phyloP scores from a whole-genome alignment of 495 filamentous ascomycete genomes.

The Stereocaulon alpinum region DNA sequence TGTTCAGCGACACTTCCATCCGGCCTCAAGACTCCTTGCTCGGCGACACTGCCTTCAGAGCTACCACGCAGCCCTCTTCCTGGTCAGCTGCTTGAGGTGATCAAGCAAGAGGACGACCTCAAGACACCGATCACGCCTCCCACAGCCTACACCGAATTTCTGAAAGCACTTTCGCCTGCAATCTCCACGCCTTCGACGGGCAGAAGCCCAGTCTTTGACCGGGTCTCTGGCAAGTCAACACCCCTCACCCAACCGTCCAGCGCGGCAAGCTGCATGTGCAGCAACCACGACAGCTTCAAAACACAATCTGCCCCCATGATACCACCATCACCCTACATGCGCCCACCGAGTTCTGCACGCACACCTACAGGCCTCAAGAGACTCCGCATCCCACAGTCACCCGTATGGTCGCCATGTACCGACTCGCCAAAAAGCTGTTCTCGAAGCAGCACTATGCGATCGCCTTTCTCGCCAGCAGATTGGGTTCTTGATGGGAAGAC shows the following conservation, averaged over 20 bases:
- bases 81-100: conserved; percentile 32
- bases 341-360: conserved; percentile 24
- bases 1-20: conserved; percentile 71
- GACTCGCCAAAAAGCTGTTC: conserved; percentile 23
- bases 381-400: conserved; percentile 35
- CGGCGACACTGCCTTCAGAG: conserved; percentile 69
- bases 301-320: conserved; percentile 26
- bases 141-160: conserved; percentile 81
- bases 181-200: conserved; percentile 36
- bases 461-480: conserved; percentile 26
- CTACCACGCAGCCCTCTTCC: conserved; percentile 37
- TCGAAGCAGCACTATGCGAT: conserved; percentile 25
- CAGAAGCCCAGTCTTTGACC: conserved; percentile 31
- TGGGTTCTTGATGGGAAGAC: conserved; percentile 26
- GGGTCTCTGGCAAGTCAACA: conserved; percentile 25
- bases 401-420: conserved; percentile 20
- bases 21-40: conserved; percentile 63
- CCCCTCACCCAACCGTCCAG: conserved; percentile 34
- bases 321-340: conserved; percentile 30
- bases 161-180: conserved; percentile 66
- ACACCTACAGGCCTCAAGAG: conserved; percentile 27
- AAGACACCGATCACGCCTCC: conserved; percentile 92
- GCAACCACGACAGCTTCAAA: conserved; percentile 18
- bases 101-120: conserved; percentile 40
- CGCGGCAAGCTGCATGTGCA: conserved; percentile 30